Conservation (phyloP, 768 basidiomycete species). For the Kwoniella dendrophila region DNA sequence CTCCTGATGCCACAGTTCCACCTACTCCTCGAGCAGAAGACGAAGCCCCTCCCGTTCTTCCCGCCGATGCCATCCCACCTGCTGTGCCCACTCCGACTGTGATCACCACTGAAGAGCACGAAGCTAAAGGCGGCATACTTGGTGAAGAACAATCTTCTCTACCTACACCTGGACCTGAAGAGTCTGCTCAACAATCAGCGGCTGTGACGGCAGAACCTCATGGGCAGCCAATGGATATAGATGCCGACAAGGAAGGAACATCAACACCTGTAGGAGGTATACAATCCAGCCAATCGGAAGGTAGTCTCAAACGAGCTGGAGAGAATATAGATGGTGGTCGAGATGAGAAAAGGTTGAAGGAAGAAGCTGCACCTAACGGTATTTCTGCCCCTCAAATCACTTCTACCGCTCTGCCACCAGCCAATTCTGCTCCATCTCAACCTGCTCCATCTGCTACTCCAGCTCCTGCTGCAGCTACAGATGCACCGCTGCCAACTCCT, state of each 20-base stretch:
- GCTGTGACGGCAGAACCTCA: constrained; percentile 47
- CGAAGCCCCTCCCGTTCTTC: constrained; percentile 36
- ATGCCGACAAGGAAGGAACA: constrained; percentile 21
- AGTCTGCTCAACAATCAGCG: constrained; percentile 50
- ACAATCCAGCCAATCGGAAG: constrained; percentile 20
- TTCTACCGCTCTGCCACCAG: constrained; percentile 50
- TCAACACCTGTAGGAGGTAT: not conserved
- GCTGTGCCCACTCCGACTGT: constrained; percentile 42
- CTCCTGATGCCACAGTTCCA: constrained; percentile 46
- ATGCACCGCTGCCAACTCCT: constrained; percentile 26
- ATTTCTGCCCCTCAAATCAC: constrained; percentile 36
- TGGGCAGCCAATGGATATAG: constrained; percentile 40
- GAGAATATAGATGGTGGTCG: constrained; percentile 37
- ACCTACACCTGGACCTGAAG: constrained; percentile 37
- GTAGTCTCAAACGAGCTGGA: constrained; percentile 43
- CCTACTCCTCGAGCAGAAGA: constrained; percentile 39
- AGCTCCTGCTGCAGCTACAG: constrained; percentile 27
- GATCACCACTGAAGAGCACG: constrained; percentile 34
- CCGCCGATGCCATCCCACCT: constrained; percentile 36
- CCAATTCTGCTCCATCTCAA: constrained; percentile 38
- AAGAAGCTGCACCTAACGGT: constrained; percentile 16
- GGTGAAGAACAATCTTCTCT: constrained; percentile 41
- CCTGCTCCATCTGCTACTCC: constrained; percentile 36
- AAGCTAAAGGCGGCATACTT: constrained; percentile 7
- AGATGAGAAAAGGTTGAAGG: constrained; percentile 48